Evolutionary conservation across 306 rosid species (phyloP).

Genomic region (Potentilla sterilis): DNA sequence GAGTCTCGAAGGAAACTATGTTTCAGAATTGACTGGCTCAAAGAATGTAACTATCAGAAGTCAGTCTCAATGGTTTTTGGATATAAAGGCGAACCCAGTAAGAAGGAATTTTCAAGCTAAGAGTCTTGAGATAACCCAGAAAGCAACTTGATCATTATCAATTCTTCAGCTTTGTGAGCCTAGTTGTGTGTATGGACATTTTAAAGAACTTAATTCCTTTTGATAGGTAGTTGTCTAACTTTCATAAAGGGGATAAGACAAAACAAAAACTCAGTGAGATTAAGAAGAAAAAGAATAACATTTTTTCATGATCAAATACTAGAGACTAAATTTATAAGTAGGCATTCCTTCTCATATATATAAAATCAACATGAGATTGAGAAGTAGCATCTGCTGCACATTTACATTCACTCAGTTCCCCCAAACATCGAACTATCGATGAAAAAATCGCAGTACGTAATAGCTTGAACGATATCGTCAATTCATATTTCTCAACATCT

Average conservation of each 20-base stretch:
- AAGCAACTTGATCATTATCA: neutral
- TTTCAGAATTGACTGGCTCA: neutral
- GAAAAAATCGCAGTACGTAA: no score
- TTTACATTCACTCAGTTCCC: no score
- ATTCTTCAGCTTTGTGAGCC: neutral
- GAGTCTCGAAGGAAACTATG: neutral
- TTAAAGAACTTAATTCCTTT: constrained; percentile 8
- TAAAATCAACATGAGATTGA: neutral
- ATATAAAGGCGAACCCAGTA: neutral
- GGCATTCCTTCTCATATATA: no score
- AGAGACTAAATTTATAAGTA: no score
- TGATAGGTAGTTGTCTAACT: neutral
- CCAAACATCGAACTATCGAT: no score
- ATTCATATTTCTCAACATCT: neutral
- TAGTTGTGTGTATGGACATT: neutral
- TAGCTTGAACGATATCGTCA: no score
- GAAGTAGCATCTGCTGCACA: neutral
- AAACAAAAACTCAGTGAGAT: neutral
- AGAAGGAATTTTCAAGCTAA: neutral
- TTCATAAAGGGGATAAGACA: neutral
- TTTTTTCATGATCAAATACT: neutral
- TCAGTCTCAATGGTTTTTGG: neutral
- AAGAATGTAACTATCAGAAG: neutral
- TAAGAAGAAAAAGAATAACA: neutral
- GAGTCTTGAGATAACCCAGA: neutral